phyloP scores from a whole-genome alignment of 1,284 basidiomycete species.

The Trametes versicolor region DNA sequence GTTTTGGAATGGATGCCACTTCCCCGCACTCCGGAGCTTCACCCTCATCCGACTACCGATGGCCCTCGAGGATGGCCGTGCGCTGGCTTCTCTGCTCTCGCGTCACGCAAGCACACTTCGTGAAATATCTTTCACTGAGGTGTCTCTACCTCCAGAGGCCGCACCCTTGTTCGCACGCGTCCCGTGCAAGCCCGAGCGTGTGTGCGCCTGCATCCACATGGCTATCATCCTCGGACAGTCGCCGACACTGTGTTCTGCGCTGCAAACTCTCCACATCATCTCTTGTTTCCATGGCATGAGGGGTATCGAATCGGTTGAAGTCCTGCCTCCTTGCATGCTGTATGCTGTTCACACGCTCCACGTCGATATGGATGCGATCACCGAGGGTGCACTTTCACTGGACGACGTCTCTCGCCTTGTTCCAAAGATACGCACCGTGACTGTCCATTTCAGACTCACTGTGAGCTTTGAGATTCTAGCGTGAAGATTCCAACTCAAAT shows the following conservation, averaged over 20 bases:
- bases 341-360: not conserved
- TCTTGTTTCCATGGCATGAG: too few relatives aligned
- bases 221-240: not conserved
- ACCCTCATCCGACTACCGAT: not conserved
- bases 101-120: conserved; percentile 5
- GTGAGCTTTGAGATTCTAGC: too few relatives aligned
- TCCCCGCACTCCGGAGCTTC: not conserved
- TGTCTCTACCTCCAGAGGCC: not conserved
- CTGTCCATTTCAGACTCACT: not conserved
- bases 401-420: not conserved
- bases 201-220: not conserved
- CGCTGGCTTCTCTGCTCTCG: not conserved
- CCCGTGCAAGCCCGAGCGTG: not conserved
- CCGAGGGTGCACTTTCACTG: not conserved
- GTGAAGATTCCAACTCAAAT: too few relatives aligned
- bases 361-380: not conserved
- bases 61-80: not conserved
- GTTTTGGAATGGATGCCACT: not conserved
- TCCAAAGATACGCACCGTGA: not conserved
- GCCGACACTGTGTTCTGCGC: not conserved
- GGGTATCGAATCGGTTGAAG: too few relatives aligned
- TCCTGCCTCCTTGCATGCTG: not conserved
- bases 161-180: not conserved
- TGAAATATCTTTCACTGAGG: not conserved
- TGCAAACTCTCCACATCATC: not conserved